Base-by-base conservation (phyloP, 306 rosid species). In the Acacia melanoxylon region DNA sequence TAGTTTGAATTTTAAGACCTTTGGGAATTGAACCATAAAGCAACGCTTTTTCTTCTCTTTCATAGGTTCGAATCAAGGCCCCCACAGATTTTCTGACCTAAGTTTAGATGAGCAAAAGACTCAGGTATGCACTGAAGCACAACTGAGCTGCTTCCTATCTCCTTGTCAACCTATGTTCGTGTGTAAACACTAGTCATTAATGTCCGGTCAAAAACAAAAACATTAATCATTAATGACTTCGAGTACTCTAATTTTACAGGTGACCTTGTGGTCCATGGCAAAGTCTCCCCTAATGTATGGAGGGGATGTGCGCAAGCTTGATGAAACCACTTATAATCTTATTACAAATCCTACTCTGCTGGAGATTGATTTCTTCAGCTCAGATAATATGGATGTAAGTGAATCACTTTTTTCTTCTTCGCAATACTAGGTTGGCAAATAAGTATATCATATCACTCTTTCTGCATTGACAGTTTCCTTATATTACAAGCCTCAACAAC, bases 231-330 rank as follows among this genome's bases (percentile, higher is more conserved):
- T 5, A 56, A 31, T 84, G 54, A 70, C 27, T 56, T 35, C 82
- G 42, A 77, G 66, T 65, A 12, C 61, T 51, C 80, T 66, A 24
- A 63, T 73, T 75, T 86, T 68, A 62, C 91, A 95, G 99, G 87
- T 93, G 90, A 93, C 97, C 74, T 79, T 95, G 81, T 95, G 99
- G 98, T 85, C 93, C 71, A 85, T 95, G 85, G 92, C 99, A 49
- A 95, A 89, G 86, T 95, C 99, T 89, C 99, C 99, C 78, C 90
- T 95, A 68, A 95, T 93, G 97, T 95, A 74, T 86, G 99, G 99
- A 31, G 99, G 99, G 68, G 98, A 95, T 89, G 81, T 95, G 86
- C 88, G 97, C 82, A 90, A 87, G 54, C 85, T 93, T 5, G 91
- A 93, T 73, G 62, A 86, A 27, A 8, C 68, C 44, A 89, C 97